phyloP scores from a whole-genome alignment of 352 stramenopile species.

The Phytophthora pistaciae region DNA sequence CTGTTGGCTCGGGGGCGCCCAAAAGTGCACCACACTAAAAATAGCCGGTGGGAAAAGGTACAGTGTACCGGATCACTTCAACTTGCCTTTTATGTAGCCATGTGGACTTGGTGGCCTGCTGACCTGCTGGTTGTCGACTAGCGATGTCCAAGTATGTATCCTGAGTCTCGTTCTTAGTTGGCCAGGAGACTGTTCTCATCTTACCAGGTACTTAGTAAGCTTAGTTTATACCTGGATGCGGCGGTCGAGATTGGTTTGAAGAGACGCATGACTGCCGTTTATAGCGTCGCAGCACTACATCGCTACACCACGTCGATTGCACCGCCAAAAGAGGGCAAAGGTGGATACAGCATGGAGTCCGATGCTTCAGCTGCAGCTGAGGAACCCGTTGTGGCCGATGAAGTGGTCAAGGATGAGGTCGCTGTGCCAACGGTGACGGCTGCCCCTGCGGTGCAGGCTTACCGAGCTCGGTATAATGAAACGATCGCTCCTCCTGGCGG shows the following conservation, averaged over 20 bases:
- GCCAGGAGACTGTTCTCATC: not conserved
- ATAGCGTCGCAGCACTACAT: not conserved
- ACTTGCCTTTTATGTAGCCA: slow-evolving; percentile 29
- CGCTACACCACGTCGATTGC: too few relatives aligned
- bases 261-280: slow-evolving; percentile 9
- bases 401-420: not conserved
- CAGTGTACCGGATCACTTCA: slow-evolving; percentile 25
- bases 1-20: slow-evolving; percentile 19
- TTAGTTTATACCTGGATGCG: too few relatives aligned
- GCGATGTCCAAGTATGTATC: not conserved
- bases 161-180: not conserved
- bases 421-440: not conserved
- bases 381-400: slow-evolving; percentile 1
- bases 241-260: slow-evolving; percentile 5
- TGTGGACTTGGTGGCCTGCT: not conserved
- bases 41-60: slow-evolving; percentile 16
- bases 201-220: not conserved
- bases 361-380: slow-evolving; percentile 12
- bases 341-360: slow-evolving; percentile 17
- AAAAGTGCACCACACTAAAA: slow-evolving; percentile 34
- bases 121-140: slow-evolving; percentile 1
- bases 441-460: slow-evolving; percentile 40
- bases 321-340: not conserved
- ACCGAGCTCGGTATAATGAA: slow-evolving; percentile 62
- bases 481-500: slow-evolving; percentile 57